Percentiles rank a stretch among this genome's conserved stretches.
Evolutionary conservation across 495 filamentous ascomycete species (phyloP).

Genomic region (Pyrenopolyporus hunteri): DNA sequence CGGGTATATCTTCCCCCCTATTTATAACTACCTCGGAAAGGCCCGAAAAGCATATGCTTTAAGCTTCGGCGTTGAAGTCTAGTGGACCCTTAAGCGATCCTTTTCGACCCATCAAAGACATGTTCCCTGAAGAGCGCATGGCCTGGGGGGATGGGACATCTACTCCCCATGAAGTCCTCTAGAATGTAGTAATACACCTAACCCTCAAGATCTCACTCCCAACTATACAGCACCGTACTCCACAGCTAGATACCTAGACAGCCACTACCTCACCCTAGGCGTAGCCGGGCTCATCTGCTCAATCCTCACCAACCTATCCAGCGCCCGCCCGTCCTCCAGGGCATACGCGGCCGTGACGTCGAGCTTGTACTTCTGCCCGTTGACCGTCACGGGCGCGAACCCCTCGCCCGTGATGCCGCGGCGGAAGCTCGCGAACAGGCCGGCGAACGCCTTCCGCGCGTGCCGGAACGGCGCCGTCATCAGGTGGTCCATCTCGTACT

Average conservation of each 20-base stretch:
- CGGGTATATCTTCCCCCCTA: too few relatives aligned
- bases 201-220: not conserved
- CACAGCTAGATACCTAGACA: not conserved
- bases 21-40: too few relatives aligned
- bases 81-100: too few relatives aligned
- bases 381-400: constrained; percentile 50
- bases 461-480: constrained; percentile 59
- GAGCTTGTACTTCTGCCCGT: constrained; percentile 52
- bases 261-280: not conserved
- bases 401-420: constrained; percentile 55
- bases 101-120: not conserved
- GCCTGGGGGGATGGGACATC: not conserved
- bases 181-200: not conserved
- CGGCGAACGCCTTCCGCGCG: constrained; percentile 37
- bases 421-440: constrained; percentile 42
- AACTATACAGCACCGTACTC: not conserved
- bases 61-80: too few relatives aligned
- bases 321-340: constrained; percentile 55
- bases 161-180: not conserved
- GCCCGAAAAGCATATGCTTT: too few relatives aligned
- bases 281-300: constrained; percentile 12
- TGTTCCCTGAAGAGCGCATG: too few relatives aligned
- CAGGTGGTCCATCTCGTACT: constrained; percentile 53
- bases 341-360: constrained; percentile 57
- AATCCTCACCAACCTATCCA: constrained; percentile 54